A percentile compares a stretch with the other conserved stretches of the same genome.
These are phyloP conservation scores for Centaurea solstitialis DNA, from an alignment of 129 eudicot genomes.

Conservation along the genomic window DNA sequence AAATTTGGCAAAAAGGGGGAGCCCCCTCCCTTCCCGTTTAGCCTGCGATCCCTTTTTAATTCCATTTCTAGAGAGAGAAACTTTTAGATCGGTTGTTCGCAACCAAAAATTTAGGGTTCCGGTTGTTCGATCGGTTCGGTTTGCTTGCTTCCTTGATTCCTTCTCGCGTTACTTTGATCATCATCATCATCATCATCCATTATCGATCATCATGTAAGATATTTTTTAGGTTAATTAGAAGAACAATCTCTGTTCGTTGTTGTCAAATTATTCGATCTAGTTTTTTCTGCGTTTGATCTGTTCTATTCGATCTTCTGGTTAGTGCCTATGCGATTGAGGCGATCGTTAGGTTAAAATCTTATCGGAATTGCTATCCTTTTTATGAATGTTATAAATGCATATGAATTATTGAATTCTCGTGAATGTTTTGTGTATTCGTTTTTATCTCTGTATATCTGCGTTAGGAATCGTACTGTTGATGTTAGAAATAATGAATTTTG, in stretches of 20 bases:
- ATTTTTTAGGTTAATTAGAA: background rate
- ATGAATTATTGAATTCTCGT: conserved; percentile 12
- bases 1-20: background rate
- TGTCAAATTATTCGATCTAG: conserved; percentile 14
- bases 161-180: conserved; percentile 13
- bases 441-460: too few species aligned
- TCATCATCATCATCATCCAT: too few species aligned
- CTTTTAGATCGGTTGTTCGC: conserved; percentile 24
- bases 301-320: conserved; percentile 5
- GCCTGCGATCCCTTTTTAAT: conserved; percentile 23
- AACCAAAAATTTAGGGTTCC: conserved; percentile 30
- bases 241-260: background rate
- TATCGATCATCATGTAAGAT: conserved; percentile 31
- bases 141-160: too few species aligned
- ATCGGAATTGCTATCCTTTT: conserved; percentile 1
- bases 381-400: too few species aligned
- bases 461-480: conserved; percentile 3
- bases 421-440: conserved; percentile 3
- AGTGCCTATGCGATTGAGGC: background rate
- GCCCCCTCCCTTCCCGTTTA: conserved; percentile 21
- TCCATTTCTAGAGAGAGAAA: conserved; percentile 29
- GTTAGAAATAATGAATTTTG: background rate
- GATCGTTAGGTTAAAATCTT: conserved; percentile 11
- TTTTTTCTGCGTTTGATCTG: conserved; percentile 21
- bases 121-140: conserved; percentile 12